These are phyloP conservation scores for Verticillium nubilum DNA, from an alignment of 2,329 filamentous ascomycete genomes.

Conservation along the genomic window DNA sequence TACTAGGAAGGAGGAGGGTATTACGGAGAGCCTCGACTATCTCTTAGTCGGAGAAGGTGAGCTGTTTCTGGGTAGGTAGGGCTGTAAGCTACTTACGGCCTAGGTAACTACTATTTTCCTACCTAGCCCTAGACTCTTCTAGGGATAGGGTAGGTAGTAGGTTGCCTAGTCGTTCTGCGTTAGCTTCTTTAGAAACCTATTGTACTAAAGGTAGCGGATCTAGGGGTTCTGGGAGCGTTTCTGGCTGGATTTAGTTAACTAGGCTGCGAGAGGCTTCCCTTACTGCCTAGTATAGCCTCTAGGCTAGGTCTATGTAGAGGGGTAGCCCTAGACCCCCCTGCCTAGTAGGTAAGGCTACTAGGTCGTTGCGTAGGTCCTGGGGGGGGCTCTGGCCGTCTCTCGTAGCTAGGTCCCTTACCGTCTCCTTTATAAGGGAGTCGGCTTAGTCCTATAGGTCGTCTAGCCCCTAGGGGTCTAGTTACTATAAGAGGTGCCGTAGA, in stretches of 20 bases:
- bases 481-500: background rate
- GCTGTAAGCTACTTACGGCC: background rate
- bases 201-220: too few relatives aligned
- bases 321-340: background rate
- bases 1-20: too few relatives aligned
- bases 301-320: background rate
- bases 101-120: background rate
- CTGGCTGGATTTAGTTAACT: too few relatives aligned
- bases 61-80: background rate
- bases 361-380: background rate
- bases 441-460: background rate
- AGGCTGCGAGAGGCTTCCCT: background rate
- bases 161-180: background rate
- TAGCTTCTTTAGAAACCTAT: background rate
- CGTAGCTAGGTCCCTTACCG: background rate
- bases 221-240: too few relatives aligned
- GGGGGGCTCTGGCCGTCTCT: background rate
- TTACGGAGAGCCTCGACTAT: too few relatives aligned
- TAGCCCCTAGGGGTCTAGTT: background rate
- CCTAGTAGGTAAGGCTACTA: background rate
- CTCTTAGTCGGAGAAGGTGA: background rate
- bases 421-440: background rate
- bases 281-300: background rate
- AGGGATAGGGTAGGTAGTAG: background rate
- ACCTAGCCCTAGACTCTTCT: background rate